Evolutionary conservation across 2,329 filamentous ascomycete genomes (phyloP).

Genomic region (Conoideocrella luteorostrata): DNA sequence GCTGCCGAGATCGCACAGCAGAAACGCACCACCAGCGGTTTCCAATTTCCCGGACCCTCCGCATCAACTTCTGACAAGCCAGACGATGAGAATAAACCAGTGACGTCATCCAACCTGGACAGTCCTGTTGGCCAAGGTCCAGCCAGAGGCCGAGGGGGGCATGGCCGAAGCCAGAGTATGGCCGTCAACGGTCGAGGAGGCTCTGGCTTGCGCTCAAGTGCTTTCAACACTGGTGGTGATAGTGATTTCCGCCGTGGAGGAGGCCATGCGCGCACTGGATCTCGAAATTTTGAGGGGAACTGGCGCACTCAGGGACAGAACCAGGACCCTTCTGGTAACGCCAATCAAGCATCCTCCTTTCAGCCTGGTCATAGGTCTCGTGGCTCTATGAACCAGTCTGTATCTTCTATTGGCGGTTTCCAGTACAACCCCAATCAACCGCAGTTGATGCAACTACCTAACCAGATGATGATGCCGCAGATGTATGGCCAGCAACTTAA

Average conservation of each 20-base stretch:
- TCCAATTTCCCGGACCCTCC: constrained; percentile 83
- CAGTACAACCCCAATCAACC: constrained; percentile 71
- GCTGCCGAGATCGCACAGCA: constrained; percentile 94
- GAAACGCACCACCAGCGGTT: constrained; percentile 87
- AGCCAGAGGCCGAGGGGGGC: constrained; percentile 49
- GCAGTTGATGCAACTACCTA: constrained; percentile 79
- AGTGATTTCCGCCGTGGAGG: constrained; percentile 69
- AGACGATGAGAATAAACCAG: constrained; percentile 38
- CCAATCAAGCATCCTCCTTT: constrained; percentile 63
- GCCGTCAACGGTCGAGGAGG: constrained; percentile 68
- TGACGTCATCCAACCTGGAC: constrained; percentile 25
- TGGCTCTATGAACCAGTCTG: constrained; percentile 78
- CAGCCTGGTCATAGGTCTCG: constrained; percentile 88
- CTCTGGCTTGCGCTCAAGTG: constrained; percentile 58
- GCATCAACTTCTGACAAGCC: constrained; percentile 57
- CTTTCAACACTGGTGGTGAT: constrained; percentile 43
- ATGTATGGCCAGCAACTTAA: constrained; percentile 88
- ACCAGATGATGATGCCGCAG: constrained; percentile 79
- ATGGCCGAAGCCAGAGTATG: constrained; percentile 87
- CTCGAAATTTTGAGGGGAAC: constrained; percentile 95
- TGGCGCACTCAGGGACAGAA: constrained; percentile 76
- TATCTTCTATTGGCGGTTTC: constrained; percentile 78
- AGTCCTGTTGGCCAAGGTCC: constrained; percentile 33
- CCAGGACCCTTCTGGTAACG: constrained; percentile 48
- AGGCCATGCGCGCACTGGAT: constrained; percentile 74